These are phyloP conservation scores for Bolboschoenoplectus hybrid DNA, from an alignment of 202 grass and related monocot genomes.

Conservation along the genomic window DNA sequence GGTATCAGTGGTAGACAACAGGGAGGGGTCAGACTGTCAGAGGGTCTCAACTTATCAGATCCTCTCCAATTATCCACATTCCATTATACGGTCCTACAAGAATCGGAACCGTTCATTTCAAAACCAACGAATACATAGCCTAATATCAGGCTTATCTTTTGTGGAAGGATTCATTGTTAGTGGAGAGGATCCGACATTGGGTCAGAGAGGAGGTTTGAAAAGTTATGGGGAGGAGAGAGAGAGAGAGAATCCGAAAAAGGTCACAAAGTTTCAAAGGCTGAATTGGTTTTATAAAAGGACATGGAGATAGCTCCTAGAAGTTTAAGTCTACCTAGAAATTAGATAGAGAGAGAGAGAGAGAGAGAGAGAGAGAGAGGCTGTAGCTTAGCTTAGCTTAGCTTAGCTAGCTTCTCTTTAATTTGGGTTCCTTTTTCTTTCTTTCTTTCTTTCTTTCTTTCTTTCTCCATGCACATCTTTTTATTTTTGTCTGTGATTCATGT, in stretches of 20 bases:
- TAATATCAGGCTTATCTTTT: neutral
- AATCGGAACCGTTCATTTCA: neutral
- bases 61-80: neutral
- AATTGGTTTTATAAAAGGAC: conserved; percentile 18
- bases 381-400: too few species aligned
- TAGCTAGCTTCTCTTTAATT: neutral
- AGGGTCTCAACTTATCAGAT: neutral
- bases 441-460: too few species aligned
- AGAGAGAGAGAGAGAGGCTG: too few species aligned
- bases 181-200: neutral
- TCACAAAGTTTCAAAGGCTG: conserved; percentile 16
- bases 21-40: neutral
- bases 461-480: conserved; percentile 24
- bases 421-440: neutral
- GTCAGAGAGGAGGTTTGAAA: neutral
- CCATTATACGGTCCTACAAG: neutral
- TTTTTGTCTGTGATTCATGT: neutral
- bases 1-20: conserved; percentile 23
- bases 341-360: too few species aligned
- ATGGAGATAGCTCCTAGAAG: conserved; percentile 8
- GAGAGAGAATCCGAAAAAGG: conserved; percentile 21
- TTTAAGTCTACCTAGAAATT: neutral
- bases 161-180: neutral
- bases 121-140: neutral
- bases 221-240: neutral